Evolutionary conservation across 495 filamentous ascomycete genomes (phyloP).

Genomic region (Podospora australis): DNA sequence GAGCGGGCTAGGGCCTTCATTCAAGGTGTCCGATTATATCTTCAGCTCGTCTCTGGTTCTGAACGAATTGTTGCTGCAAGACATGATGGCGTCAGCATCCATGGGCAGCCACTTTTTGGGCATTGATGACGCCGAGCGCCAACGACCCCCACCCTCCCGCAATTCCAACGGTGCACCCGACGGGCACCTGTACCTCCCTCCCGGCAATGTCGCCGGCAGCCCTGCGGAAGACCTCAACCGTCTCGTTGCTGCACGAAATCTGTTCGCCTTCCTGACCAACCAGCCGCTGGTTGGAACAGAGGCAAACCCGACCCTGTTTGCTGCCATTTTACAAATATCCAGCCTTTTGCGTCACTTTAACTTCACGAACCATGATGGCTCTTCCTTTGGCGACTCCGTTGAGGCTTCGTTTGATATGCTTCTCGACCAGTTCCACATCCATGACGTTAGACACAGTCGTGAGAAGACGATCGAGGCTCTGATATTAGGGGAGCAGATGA

Average conservation of each 20-base stretch:
- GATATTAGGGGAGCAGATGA: conserved; percentile 79
- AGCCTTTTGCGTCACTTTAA: conserved; percentile 63
- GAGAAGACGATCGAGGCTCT: conserved; percentile 90
- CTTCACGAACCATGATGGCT: conserved; percentile 74
- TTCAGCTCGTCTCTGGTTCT: conserved; percentile 67
- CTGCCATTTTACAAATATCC: conserved; percentile 66
- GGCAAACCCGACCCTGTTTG: conserved; percentile 59
- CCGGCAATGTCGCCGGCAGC: too few species aligned
- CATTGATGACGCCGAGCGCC: conserved; percentile 38
- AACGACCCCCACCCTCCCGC: conserved; percentile 23
- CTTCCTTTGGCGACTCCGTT: conserved; percentile 72
- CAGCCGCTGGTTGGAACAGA: conserved; percentile 75
- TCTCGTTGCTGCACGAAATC: conserved; percentile 73
- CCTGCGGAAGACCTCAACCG: conserved; percentile 58
- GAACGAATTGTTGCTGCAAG: conserved; percentile 60
- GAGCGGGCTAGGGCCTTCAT: conserved; percentile 62
- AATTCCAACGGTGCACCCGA: conserved; percentile 30
- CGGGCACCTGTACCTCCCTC: conserved; percentile 65
- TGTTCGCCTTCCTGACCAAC: conserved; percentile 82
- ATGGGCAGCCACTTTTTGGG: conserved; percentile 30
- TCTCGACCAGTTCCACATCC: conserved; percentile 66
- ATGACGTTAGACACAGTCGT: conserved; percentile 72
- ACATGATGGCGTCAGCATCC: conserved; percentile 35
- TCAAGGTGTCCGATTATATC: conserved; percentile 65
- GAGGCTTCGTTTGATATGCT: conserved; percentile 69